Conservation (phyloP, 148 eudicot species). For the Hydrangea macrophylla region DNA sequence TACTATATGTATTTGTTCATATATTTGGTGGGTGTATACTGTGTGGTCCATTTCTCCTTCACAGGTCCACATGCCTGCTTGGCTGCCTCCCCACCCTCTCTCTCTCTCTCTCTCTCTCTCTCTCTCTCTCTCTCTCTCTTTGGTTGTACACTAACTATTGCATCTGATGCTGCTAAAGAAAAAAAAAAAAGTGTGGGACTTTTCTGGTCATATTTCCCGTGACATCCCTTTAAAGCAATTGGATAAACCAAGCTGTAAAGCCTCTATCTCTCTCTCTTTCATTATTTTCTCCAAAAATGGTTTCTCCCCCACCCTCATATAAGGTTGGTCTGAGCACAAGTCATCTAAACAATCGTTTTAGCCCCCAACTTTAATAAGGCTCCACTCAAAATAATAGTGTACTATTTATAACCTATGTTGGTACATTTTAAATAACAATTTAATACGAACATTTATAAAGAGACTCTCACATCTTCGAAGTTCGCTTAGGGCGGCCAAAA, state of each 20-base stretch:
- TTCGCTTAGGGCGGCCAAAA: too few species aligned
- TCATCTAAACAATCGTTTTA: too few species aligned
- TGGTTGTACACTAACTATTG: background rate
- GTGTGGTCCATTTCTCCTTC: constrained; percentile 12
- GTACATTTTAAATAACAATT: too few species aligned
- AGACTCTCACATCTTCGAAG: too few species aligned
- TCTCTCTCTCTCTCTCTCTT: background rate
- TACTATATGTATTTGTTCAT: background rate
- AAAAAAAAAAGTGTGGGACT: background rate
- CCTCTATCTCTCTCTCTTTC: constrained; percentile 14
- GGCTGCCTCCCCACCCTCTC: background rate
- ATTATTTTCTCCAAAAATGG: background rate
- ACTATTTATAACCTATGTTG: background rate
- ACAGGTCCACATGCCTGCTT: constrained; percentile 8
- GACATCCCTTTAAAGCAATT: constrained; percentile 22
- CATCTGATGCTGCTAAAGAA: constrained; percentile 12
- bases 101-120: background rate
- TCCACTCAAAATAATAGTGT: background rate
- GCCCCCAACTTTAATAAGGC: too few species aligned
- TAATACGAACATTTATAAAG: too few species aligned
- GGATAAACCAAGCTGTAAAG: constrained; percentile 23
- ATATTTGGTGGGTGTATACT: background rate
- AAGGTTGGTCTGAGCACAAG: too few species aligned
- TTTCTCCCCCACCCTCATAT: background rate
- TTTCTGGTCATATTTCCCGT: constrained; percentile 10